phyloP scores from a whole-genome alignment of 208 protist genomes.

The Acanthamoeba royreba region DNA sequence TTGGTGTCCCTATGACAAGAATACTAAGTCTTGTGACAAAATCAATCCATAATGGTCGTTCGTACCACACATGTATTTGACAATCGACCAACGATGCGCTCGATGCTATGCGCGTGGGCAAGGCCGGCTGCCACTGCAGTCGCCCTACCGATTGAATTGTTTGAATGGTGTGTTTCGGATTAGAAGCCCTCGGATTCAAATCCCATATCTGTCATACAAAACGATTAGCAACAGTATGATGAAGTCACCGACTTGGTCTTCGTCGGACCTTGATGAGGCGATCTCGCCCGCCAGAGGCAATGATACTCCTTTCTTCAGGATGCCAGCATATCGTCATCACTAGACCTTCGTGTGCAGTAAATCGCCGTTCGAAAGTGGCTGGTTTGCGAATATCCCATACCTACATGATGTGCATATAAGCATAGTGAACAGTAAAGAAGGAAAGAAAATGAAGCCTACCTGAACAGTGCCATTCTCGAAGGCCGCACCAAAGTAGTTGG shows the following conservation, averaged over 20 bases:
- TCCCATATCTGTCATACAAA: conserved; percentile 26
- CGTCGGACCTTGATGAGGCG: conserved; percentile 71
- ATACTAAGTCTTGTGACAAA: too few relatives aligned
- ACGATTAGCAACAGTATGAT: not conserved
- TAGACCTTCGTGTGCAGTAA: conserved; percentile 70
- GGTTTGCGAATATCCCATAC: conserved; percentile 72
- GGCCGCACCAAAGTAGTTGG: conserved; percentile 73
- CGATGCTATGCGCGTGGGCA: conserved; percentile 65
- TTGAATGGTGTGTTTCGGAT: conserved; percentile 49
- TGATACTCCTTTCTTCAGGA: conserved; percentile 63
- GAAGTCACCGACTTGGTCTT: too few relatives aligned
- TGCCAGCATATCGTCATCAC: conserved; percentile 76
- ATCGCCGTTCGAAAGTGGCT: not conserved
- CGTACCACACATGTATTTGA: conserved; percentile 67
- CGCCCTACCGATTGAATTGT: conserved; percentile 62
- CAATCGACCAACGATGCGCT: conserved; percentile 61
- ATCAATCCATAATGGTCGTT: too few relatives aligned
- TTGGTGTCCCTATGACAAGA: conserved; percentile 50
- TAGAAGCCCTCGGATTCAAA: conserved; percentile 25
- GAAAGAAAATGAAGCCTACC: not conserved
- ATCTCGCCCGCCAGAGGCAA: conserved; percentile 71
- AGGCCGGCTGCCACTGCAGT: conserved; percentile 64
- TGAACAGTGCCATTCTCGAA: conserved; percentile 78
- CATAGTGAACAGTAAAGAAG: not conserved
- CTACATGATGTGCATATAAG: too few relatives aligned